Percentiles rank a stretch among this genome's conserved stretches.
phyloP scores from a whole-genome alignment of 805 yeast genomes.

The Candida schatavii region DNA sequence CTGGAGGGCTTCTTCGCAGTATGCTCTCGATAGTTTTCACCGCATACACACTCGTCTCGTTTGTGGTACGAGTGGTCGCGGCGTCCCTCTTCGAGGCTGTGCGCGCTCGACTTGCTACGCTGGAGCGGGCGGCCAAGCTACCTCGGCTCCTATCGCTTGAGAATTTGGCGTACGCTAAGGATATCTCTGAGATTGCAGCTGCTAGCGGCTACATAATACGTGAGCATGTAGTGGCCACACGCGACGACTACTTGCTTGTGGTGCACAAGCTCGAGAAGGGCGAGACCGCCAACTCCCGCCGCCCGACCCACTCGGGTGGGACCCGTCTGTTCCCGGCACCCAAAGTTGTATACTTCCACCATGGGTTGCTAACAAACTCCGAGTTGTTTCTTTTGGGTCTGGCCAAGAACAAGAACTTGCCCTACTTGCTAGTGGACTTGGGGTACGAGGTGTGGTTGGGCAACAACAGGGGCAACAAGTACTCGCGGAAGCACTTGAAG shows the following conservation, averaged over 20 bases:
- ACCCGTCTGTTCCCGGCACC: neutral
- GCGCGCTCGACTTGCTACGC: neutral
- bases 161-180: slow-evolving; percentile 12
- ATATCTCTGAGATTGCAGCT: slow-evolving; percentile 23
- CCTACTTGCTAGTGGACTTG: slow-evolving; percentile 18
- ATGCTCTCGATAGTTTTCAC: too few relatives aligned
- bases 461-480: slow-evolving; percentile 26
- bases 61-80: neutral
- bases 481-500: slow-evolving; percentile 28
- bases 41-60: slow-evolving; percentile 1
- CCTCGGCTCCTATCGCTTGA: slow-evolving; percentile 1
- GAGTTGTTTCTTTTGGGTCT: slow-evolving; percentile 36
- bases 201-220: slow-evolving; percentile 22
- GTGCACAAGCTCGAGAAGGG: slow-evolving; percentile 24
- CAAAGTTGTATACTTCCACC: slow-evolving; percentile 36
- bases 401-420: slow-evolving; percentile 19
- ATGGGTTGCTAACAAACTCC: slow-evolving; percentile 29
- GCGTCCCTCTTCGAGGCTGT: slow-evolving; percentile 2
- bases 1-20: too few relatives aligned
- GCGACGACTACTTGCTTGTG: slow-evolving; percentile 26
- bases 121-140: neutral
- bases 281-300: slow-evolving; percentile 1
- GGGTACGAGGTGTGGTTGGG: slow-evolving; percentile 27
- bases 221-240: slow-evolving; percentile 29
- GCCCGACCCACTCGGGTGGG: slow-evolving; percentile 3